A percentile compares a stretch with the other conserved stretches of the same genome.
Conservation (phyloP, 148 eudicot genomes). For the Talinum fruticosum region DNA sequence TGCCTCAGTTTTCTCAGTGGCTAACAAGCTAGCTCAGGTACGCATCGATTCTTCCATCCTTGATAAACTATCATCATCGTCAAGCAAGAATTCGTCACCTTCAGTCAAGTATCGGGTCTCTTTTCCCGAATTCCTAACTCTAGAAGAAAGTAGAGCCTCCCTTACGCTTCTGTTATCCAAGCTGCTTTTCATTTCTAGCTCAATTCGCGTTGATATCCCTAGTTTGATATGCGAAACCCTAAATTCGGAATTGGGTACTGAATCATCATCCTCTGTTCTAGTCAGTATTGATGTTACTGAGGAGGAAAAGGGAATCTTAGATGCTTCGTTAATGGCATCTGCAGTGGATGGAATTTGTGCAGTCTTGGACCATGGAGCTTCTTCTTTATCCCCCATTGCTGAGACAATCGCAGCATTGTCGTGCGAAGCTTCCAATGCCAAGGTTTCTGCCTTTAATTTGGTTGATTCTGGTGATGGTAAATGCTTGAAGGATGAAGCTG, state of each 20-base stretch:
- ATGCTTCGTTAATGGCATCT: slow-evolving; percentile 29
- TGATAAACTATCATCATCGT: slow-evolving; percentile 38
- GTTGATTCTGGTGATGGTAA: slow-evolving; percentile 71
- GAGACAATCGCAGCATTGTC: slow-evolving; percentile 68
- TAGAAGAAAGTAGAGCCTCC: slow-evolving; percentile 61
- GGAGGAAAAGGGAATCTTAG: slow-evolving; percentile 29
- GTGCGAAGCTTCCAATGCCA: slow-evolving; percentile 66
- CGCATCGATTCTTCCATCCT: slow-evolving; percentile 59
- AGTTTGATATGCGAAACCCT: slow-evolving; percentile 34
- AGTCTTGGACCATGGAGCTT: slow-evolving; percentile 49
- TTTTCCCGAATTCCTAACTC: slow-evolving; percentile 41
- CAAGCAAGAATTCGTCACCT: slow-evolving; percentile 17
- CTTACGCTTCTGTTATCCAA: slow-evolving; percentile 45
- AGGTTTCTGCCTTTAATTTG: slow-evolving; percentile 40
- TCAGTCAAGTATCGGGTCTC: slow-evolving; percentile 31
- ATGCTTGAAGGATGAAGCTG: slow-evolving; percentile 63
- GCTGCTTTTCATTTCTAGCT: slow-evolving; percentile 38
- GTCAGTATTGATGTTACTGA: slow-evolving; percentile 31
- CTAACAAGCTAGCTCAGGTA: slow-evolving; percentile 42
- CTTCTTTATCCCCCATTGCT: slow-evolving; percentile 36
- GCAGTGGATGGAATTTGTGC: slow-evolving; percentile 53
- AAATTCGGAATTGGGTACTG: slow-evolving; percentile 17
- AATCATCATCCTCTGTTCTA: not conserved
- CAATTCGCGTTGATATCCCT: slow-evolving; percentile 32
- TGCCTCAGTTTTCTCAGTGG: slow-evolving; percentile 45